Evolutionary conservation across 2,329 filamentous ascomycete genomes (phyloP), one percentile per base, ranked within the genome.

Genomic region (Gnomoniopsis sp.): DNA sequence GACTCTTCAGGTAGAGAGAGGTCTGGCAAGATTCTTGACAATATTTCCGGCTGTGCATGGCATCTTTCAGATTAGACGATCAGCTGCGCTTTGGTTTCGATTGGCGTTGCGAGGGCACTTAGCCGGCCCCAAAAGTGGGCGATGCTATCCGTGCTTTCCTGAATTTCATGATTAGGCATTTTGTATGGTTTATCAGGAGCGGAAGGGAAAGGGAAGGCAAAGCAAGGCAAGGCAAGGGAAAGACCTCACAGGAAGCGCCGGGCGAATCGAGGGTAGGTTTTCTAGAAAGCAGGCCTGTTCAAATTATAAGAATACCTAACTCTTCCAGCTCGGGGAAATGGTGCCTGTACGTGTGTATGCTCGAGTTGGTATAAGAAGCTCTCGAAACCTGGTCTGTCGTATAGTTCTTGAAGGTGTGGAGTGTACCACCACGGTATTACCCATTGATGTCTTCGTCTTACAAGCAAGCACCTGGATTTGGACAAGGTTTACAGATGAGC

Each of bases 1-100:
- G 84, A 60, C 77, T 84, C 62, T 87, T 88, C 67, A 76, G 68
- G 51, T 77, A 63, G 53, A 49, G 6, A n/a, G 53, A n/a, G 21
- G 46, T 30, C 36, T 14, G 26, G 48, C 14, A 22, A 48, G 41
- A 47, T 33, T 50, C 15, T 19, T 17, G 26, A 19, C 10, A 19
- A 17, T 14, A 6, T 36, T 14, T 2, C 12, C 14, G 46, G 19
- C 23, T 36, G 6, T 41, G 11, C 26, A 22, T n/a, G n/a, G n/a
- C n/a, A n/a, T n/a, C n/a, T n/a, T 21, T 38, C 49, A 19, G 33
- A 33, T 22, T 21, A 19, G 33, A 19, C 23, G 38, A 51, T 23
- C 10, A 54, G 50, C 17, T 54, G 15, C 19, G n/a, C 26, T 30
- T 30, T 4, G 26, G 4, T 8, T 30, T 30, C 14, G 11, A 11